These are phyloP conservation scores for Capronia americana DNA, from an alignment of 2,329 filamentous ascomycete genomes.

Conservation along the genomic window DNA sequence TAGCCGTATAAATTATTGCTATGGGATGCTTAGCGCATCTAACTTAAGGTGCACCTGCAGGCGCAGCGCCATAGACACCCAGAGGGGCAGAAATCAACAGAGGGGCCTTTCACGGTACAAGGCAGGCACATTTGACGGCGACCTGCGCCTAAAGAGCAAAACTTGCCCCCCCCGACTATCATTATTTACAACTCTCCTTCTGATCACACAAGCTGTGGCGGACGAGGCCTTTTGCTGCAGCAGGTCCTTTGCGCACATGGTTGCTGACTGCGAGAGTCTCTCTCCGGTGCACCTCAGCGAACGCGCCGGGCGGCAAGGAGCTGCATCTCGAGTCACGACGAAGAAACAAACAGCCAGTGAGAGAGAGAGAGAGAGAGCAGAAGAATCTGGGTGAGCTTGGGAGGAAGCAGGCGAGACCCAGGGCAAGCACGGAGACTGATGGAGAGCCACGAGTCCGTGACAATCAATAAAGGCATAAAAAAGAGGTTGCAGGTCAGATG, in stretches of 20 bases:
- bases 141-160: neutral
- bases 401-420: constrained; percentile 17
- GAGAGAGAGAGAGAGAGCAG: constrained; percentile 9
- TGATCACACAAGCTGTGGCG: neutral
- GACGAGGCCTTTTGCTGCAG: neutral
- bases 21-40: constrained; percentile 15
- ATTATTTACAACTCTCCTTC: neutral
- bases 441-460: constrained; percentile 11
- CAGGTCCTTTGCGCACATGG: neutral
- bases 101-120: neutral
- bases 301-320: neutral
- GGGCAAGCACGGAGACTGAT: constrained; percentile 14
- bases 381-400: constrained; percentile 3
- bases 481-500: constrained; percentile 35
- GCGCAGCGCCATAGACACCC: constrained; percentile 10
- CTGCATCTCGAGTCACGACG: neutral
- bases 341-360: constrained; percentile 3
- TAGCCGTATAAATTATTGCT: constrained; percentile 15
- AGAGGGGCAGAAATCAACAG: constrained; percentile 9
- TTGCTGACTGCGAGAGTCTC: neutral
- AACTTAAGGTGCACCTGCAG: constrained; percentile 23
- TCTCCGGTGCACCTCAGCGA: neutral
- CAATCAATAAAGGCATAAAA: constrained; percentile 20
- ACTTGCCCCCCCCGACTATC: neutral
- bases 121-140: neutral